Evolutionary conservation across 768 basidiomycete genomes (phyloP).

Genomic region (Pisolithus microcarpus): DNA sequence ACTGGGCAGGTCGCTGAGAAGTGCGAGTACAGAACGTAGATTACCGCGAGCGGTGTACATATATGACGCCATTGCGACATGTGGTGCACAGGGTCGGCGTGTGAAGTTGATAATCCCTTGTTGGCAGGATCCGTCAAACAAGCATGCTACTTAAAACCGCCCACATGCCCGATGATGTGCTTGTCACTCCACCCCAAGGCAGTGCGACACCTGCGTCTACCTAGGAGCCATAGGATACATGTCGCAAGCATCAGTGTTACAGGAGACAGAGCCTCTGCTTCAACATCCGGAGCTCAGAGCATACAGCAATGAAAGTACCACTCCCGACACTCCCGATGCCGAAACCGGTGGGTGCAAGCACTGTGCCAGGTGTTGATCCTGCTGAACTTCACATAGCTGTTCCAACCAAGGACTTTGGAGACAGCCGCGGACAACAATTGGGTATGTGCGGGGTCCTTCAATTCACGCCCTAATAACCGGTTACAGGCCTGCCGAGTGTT

Average conservation of each 20-base stretch:
- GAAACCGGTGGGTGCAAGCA: background rate
- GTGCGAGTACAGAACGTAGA: background rate
- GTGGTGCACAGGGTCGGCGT: too few species aligned
- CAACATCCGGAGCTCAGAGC: background rate
- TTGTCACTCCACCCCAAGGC: too few species aligned
- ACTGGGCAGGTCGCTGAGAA: background rate
- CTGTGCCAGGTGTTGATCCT: too few species aligned
- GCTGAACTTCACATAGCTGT: background rate
- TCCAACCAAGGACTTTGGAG: conserved; percentile 2
- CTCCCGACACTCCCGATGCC: background rate
- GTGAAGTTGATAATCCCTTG: too few species aligned
- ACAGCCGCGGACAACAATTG: conserved; percentile 41
- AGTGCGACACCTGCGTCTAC: too few species aligned
- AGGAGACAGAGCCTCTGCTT: conserved; percentile 3
- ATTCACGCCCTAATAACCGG: conserved; percentile 2
- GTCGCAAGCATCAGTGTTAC: background rate
- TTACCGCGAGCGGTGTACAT: background rate
- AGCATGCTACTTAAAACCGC: too few species aligned
- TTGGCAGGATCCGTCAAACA: too few species aligned
- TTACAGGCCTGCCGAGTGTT: conserved; percentile 36
- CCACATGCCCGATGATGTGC: too few species aligned
- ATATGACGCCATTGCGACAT: too few species aligned
- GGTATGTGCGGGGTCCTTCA: conserved; percentile 29
- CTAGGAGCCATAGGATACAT: background rate
- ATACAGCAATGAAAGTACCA: background rate